A percentile compares a stretch with the other conserved stretches of the same genome.
Conservation (phyloP, 352 stramenopile genomes). For the Peronospora farinosa region DNA sequence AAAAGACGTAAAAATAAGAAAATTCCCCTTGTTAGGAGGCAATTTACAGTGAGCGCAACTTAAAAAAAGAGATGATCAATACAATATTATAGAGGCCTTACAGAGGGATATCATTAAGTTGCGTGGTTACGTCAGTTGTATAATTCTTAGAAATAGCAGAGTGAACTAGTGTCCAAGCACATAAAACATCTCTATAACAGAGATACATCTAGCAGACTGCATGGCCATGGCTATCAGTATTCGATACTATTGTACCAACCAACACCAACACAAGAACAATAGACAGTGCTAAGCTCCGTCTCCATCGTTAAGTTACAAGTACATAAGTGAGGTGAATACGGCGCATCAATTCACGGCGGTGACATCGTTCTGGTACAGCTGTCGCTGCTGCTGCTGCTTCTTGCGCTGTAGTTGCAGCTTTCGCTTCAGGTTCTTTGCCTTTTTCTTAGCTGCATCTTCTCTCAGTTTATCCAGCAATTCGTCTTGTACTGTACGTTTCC, state of each 20-base stretch:
- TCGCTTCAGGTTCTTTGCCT: conserved; percentile 70
- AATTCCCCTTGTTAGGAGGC: too few species aligned
- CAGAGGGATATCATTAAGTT: too few species aligned
- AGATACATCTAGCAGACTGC: neutral
- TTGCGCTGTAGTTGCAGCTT: conserved; percentile 72
- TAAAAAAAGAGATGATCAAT: too few species aligned
- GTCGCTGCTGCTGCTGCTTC: conserved; percentile 39
- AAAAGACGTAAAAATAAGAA: neutral
- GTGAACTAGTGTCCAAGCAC: too few species aligned
- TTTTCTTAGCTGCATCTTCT: conserved; percentile 56
- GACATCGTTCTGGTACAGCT: conserved; percentile 13
- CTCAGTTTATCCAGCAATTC: conserved; percentile 62
- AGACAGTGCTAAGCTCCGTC: conserved; percentile 1
- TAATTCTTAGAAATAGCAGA: too few species aligned
- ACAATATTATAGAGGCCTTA: too few species aligned
- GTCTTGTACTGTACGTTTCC: conserved; percentile 61
- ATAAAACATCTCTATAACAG: too few species aligned
- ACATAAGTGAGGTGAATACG: neutral
- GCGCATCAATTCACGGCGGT: conserved; percentile 6
- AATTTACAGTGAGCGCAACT: too few species aligned
- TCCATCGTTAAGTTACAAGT: conserved; percentile 18
- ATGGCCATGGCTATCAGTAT: neutral
- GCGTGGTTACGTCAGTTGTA: too few species aligned
- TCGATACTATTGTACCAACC: neutral
- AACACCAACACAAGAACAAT: neutral